These are phyloP conservation scores for Jamesozyma piceae DNA, from an alignment of 805 yeast genomes.

Conservation along the genomic window DNA sequence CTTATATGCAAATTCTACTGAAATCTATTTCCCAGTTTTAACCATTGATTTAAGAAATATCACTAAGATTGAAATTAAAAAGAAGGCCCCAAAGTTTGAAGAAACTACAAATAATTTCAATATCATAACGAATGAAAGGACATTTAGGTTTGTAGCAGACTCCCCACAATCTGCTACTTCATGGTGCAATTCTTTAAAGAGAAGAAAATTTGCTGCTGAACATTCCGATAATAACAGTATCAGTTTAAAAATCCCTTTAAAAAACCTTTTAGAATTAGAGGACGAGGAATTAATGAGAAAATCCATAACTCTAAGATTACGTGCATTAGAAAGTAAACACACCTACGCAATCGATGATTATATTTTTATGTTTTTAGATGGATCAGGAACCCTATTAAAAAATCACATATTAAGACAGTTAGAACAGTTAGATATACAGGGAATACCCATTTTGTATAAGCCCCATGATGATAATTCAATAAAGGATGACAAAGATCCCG, in stretches of 20 bases:
- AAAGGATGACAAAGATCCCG: not conserved
- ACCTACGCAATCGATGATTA: constrained; percentile 57
- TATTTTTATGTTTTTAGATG: constrained; percentile 56
- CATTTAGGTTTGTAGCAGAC: constrained; percentile 65
- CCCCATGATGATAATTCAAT: not conserved
- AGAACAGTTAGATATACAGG: constrained; percentile 6
- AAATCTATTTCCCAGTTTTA: constrained; percentile 72
- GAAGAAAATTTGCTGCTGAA: constrained; percentile 64
- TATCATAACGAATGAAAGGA: constrained; percentile 47
- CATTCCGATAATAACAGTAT: constrained; percentile 60
- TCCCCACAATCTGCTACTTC: constrained; percentile 60
- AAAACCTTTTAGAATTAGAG: constrained; percentile 54
- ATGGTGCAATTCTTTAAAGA: constrained; percentile 71
- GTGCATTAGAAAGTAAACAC: constrained; percentile 47
- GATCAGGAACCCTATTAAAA: constrained; percentile 35
- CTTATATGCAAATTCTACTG: constrained; percentile 61
- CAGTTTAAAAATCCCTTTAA: constrained; percentile 65
- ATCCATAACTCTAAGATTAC: constrained; percentile 49
- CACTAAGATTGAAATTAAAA: constrained; percentile 43
- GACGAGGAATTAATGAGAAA: constrained; percentile 46
- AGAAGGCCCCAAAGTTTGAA: constrained; percentile 5
- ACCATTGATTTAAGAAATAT: constrained; percentile 67
- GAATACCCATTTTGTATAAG: constrained; percentile 4
- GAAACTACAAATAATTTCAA: constrained; percentile 40
- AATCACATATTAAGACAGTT: constrained; percentile 32